Percentiles rank a stretch among this genome's conserved stretches.
These are phyloP conservation scores for Chamaecrista fasciculata DNA, from an alignment of 306 rosid species.

Conservation along the genomic window DNA sequence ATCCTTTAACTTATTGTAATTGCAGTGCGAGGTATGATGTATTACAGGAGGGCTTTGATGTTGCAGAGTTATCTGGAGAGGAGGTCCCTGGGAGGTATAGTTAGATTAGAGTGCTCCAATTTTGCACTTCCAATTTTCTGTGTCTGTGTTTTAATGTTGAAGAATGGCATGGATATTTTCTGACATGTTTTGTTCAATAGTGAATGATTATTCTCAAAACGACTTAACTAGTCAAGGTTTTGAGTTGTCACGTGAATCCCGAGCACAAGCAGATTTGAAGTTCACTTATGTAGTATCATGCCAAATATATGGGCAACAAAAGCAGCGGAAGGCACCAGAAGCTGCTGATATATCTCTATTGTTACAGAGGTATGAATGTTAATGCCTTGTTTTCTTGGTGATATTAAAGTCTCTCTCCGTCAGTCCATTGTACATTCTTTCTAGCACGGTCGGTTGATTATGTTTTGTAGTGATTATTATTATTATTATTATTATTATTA, in stretches of 20 bases:
- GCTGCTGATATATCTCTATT: slow-evolving; percentile 92
- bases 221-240: slow-evolving; percentile 69
- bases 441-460: not conserved
- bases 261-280: slow-evolving; percentile 95
- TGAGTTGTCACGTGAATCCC: slow-evolving; percentile 76
- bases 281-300: slow-evolving; percentile 97
- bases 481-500: too few relatives aligned
- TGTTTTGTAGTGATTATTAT: not conserved
- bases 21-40: slow-evolving; percentile 99
- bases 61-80: slow-evolving; percentile 85
- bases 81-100: slow-evolving; percentile 82
- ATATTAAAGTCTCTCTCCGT: not conserved
- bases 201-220: slow-evolving; percentile 57
- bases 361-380: slow-evolving; percentile 70
- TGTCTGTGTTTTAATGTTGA: not conserved
- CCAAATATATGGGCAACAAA: slow-evolving; percentile 99
- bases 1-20: slow-evolving; percentile 30
- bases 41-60: slow-evolving; percentile 95
- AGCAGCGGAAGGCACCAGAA: slow-evolving; percentile 68
- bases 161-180: slow-evolving; percentile 19
- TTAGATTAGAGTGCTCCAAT: slow-evolving; percentile 11
- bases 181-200: slow-evolving; percentile 38
- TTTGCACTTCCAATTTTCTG: slow-evolving; percentile 2
- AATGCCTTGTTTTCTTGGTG: not conserved
- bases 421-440: too few relatives aligned